Percentiles rank a stretch among this genome's conserved stretches.
Conservation (phyloP, 306 rosid species). For the Vicia villosa region DNA sequence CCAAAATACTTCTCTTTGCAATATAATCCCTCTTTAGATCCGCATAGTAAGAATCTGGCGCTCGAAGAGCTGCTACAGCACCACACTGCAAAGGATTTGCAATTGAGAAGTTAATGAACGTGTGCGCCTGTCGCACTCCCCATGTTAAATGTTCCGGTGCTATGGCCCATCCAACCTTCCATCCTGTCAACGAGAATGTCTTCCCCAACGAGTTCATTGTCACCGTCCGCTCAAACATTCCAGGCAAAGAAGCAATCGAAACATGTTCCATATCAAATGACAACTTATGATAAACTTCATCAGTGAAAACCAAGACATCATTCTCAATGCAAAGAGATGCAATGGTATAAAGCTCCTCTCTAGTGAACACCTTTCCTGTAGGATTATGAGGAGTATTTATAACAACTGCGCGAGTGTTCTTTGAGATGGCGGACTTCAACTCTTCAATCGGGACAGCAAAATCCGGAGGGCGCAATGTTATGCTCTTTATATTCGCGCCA, state of each 20-base stretch:
- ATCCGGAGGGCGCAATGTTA: slow-evolving; percentile 68
- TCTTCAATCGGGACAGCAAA: slow-evolving; percentile 66
- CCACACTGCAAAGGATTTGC: slow-evolving; percentile 87
- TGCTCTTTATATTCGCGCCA: slow-evolving; percentile 66
- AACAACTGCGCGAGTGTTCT: slow-evolving; percentile 72
- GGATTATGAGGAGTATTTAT: slow-evolving; percentile 85
- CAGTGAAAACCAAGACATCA: slow-evolving; percentile 74
- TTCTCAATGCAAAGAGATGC: slow-evolving; percentile 93
- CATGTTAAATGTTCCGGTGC: slow-evolving; percentile 80
- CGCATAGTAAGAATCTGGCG: slow-evolving; percentile 71
- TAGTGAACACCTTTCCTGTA: slow-evolving; percentile 82
- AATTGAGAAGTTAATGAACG: slow-evolving; percentile 65
- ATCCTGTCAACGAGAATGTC: slow-evolving; percentile 84
- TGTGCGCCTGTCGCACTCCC: slow-evolving; percentile 69
- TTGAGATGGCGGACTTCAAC: slow-evolving; percentile 60
- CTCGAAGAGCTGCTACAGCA: slow-evolving; percentile 73
- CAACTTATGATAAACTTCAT: slow-evolving; percentile 86
- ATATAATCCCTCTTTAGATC: slow-evolving; percentile 71
- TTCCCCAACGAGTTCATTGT: slow-evolving; percentile 84
- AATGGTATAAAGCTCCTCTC: slow-evolving; percentile 63
- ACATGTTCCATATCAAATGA: slow-evolving; percentile 89
- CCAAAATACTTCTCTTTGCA: slow-evolving; percentile 74
- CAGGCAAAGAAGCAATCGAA: slow-evolving; percentile 81
- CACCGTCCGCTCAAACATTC: slow-evolving; percentile 85
- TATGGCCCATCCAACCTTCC: slow-evolving; percentile 94